Evolutionary conservation across 192 early-diverging fungal genomes (phyloP).

Genomic region (Coemansia sp.): DNA sequence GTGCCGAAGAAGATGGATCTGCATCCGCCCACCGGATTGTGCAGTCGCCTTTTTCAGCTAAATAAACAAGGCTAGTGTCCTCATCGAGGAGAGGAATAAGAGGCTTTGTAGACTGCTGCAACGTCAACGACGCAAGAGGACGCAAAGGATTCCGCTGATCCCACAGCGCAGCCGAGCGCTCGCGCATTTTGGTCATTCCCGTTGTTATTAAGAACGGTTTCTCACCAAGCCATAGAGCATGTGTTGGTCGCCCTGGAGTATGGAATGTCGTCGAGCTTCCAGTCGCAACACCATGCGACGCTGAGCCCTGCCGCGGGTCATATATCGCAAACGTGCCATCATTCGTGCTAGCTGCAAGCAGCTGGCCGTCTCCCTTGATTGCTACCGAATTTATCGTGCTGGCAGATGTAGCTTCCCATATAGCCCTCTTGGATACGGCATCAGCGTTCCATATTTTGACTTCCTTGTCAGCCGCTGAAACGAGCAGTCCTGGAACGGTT

Average conservation of each 20-base stretch:
- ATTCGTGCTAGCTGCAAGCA: conserved; percentile 33
- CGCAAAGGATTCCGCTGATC: conserved; percentile 63
- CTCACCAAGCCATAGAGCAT: conserved; percentile 70
- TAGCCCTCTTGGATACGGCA: background rate
- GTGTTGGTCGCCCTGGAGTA: conserved; percentile 49
- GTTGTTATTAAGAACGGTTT: conserved; percentile 66
- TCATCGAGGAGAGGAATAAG: conserved; percentile 76
- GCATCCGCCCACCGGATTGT: conserved; percentile 70
- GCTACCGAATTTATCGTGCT: conserved; percentile 30
- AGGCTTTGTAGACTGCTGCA: conserved; percentile 74
- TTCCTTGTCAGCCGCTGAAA: conserved; percentile 22
- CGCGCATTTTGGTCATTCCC: conserved; percentile 71
- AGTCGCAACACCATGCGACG: background rate
- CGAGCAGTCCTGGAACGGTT: conserved; percentile 37
- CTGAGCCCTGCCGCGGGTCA: conserved; percentile 23
- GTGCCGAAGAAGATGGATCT: conserved; percentile 32
- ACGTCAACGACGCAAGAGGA: conserved; percentile 59
- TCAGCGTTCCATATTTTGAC: conserved; percentile 35
- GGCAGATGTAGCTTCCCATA: conserved; percentile 18
- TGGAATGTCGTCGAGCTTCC: conserved; percentile 29
- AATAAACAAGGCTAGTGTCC: conserved; percentile 77
- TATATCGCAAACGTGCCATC: conserved; percentile 23
- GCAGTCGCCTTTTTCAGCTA: conserved; percentile 71
- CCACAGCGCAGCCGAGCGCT: conserved; percentile 75
- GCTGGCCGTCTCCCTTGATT: conserved; percentile 36